Conservation (phyloP, 2,329 filamentous ascomycete species). For the Mycosphaerella sp. region DNA sequence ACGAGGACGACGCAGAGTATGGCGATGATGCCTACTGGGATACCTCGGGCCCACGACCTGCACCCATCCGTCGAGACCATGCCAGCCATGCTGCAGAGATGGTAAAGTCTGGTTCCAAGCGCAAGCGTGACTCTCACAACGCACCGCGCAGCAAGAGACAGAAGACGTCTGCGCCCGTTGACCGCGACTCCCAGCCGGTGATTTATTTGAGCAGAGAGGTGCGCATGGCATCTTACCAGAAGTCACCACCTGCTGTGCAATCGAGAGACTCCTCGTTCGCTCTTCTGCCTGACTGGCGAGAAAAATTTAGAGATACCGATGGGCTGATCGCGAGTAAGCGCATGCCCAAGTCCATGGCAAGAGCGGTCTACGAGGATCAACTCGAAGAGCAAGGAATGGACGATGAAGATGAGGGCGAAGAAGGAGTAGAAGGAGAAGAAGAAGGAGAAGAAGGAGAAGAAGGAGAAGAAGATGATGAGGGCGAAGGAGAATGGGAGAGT, state of each 20-base stretch:
- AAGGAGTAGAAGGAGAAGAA: slow-evolving; percentile 20
- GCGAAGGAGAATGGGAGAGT: slow-evolving; percentile 1
- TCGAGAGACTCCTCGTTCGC: slow-evolving; percentile 32
- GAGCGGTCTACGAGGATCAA: slow-evolving; percentile 25
- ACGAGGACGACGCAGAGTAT: slow-evolving; percentile 46
- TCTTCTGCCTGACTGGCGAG: slow-evolving; percentile 42
- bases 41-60: neutral
- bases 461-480: slow-evolving; percentile 12
- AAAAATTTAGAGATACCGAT: slow-evolving; percentile 32
- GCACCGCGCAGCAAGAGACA: slow-evolving; percentile 20
- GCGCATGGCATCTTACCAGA: slow-evolving; percentile 4
- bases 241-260: slow-evolving; percentile 21
- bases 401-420: slow-evolving; percentile 10
- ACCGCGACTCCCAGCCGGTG: slow-evolving; percentile 24
- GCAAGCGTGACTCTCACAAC: slow-evolving; percentile 25
- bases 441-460: slow-evolving; percentile 10
- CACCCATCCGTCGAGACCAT: neutral
- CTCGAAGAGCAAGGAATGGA: slow-evolving; percentile 22
- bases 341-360: slow-evolving; percentile 30
- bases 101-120: slow-evolving; percentile 26
- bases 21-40: slow-evolving; percentile 42
- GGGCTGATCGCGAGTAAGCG: slow-evolving; percentile 13
- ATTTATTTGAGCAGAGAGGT: slow-evolving; percentile 24
- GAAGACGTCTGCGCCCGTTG: slow-evolving; percentile 19
- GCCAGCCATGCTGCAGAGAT: slow-evolving; percentile 17